Conservation (phyloP, 2,329 filamentous ascomycete genomes). For the Ceratocystis cubensis region DNA sequence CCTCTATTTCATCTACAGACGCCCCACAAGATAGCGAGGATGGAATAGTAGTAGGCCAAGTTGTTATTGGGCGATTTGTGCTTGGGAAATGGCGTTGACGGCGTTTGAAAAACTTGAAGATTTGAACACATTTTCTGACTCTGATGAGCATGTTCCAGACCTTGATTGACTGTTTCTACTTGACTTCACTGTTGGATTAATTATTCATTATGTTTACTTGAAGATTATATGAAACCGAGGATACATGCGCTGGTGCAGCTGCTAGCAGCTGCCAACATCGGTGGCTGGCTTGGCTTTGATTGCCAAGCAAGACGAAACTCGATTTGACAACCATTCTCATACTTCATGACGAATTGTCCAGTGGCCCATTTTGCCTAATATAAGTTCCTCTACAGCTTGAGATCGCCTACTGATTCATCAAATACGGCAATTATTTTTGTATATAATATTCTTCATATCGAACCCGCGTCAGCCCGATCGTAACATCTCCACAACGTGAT, state of each 20-base stretch:
- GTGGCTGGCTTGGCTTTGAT: background rate
- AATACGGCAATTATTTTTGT: background rate
- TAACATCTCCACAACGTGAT: background rate
- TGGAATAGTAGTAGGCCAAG: background rate
- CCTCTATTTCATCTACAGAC: background rate
- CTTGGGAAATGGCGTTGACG: constrained; percentile 18
- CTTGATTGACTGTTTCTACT: background rate
- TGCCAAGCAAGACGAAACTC: background rate
- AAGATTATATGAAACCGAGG: background rate
- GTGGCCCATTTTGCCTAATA: background rate
- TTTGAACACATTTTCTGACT: constrained; percentile 10
- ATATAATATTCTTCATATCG: background rate
- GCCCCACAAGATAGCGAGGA: background rate
- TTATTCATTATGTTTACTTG: background rate
- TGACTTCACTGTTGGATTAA: background rate
- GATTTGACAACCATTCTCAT: background rate
- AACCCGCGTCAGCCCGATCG: background rate
- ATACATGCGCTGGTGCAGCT: background rate
- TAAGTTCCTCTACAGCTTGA: background rate
- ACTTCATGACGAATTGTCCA: background rate
- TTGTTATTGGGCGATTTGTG: background rate
- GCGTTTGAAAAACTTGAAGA: constrained; percentile 12
- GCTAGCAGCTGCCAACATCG: background rate
- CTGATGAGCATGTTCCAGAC: constrained; percentile 3
- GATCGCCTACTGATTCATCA: background rate